Percentiles rank a stretch among this genome's conserved stretches.
Conservation (phyloP, 371 early-diverging fungal species). For the Rhizopus delemar region DNA sequence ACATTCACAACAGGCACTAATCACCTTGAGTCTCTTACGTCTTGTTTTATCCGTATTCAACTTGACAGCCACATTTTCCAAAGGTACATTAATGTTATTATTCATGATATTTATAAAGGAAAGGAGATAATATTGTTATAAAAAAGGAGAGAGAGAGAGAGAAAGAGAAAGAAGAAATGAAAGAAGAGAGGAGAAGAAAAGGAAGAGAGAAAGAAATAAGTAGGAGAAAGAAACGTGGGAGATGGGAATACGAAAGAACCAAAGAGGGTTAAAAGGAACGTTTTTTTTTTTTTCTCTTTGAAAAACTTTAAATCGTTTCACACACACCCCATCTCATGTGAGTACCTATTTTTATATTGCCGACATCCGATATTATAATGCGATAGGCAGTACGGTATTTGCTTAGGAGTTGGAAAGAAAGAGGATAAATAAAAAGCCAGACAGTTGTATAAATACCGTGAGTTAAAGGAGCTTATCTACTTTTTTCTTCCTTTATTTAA, state of each 20-base stretch:
- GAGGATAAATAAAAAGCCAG: no score
- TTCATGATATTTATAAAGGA: conserved; percentile 8
- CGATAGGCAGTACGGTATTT: neutral
- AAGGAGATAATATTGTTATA: conserved; percentile 8
- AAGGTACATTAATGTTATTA: neutral
- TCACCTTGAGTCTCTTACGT: conserved; percentile 45
- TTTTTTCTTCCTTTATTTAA: no score
- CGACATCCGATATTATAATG: neutral
- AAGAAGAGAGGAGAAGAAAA: conserved; percentile 4
- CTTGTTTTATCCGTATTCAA: conserved; percentile 36
- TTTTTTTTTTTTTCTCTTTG: conserved; percentile 8
- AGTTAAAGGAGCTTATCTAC: no score
- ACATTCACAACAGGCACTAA: conserved; percentile 34
- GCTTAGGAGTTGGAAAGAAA: no score
- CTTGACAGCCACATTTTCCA: conserved; percentile 15
- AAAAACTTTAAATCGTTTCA: neutral
- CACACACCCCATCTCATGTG: neutral
- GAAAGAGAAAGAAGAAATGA: conserved; percentile 10
- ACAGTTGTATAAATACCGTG: no score
- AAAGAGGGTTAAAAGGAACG: conserved; percentile 27
- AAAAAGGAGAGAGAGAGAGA: conserved; percentile 8
- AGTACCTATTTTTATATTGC: neutral
- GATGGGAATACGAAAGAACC: conserved; percentile 20
- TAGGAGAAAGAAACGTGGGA: conserved; percentile 20
- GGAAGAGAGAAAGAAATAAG: conserved; percentile 9